phyloP scores from a whole-genome alignment of 192 early-diverging fungal genomes.

The Chytriomyces sp. region DNA sequence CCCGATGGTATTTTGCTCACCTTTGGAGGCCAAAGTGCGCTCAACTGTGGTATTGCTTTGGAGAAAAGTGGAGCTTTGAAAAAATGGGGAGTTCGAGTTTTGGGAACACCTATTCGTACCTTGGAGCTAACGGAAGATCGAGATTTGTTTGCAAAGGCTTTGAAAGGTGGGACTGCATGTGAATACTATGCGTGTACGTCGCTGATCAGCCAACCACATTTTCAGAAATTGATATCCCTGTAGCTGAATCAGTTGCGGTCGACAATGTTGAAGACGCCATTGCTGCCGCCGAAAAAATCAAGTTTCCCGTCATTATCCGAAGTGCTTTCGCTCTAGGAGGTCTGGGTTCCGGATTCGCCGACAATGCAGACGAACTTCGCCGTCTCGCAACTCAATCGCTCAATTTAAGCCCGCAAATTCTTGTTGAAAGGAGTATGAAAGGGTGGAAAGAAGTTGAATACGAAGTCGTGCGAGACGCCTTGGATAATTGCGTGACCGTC shows the following conservation, averaged over 20 bases:
- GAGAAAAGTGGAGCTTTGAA: constrained; percentile 82
- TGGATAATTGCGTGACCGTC: constrained; percentile 98
- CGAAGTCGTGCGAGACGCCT: constrained; percentile 95
- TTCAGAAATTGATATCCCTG: constrained; percentile 80
- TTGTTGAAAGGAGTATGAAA: constrained; percentile 95
- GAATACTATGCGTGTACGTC: background rate
- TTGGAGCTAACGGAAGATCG: constrained; percentile 92
- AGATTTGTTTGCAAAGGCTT: constrained; percentile 90
- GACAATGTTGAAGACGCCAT: constrained; percentile 87
- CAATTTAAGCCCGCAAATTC: constrained; percentile 86
- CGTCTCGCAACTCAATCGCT: constrained; percentile 84
- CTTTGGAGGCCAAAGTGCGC: constrained; percentile 96
- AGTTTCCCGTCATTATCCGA: constrained; percentile 94
- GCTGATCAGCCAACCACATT: background rate
- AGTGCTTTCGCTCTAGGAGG: constrained; percentile 95
- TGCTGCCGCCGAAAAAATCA: constrained; percentile 79
- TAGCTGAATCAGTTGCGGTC: constrained; percentile 88
- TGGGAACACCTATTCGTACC: constrained; percentile 94
- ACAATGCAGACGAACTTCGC: constrained; percentile 72
- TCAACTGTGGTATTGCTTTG: constrained; percentile 93
- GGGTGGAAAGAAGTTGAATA: constrained; percentile 99
- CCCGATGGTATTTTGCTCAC: constrained; percentile 95
- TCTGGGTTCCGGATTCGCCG: constrained; percentile 95
- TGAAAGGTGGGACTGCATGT: constrained; percentile 66
- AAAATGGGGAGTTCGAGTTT: constrained; percentile 82